Percentiles rank a stretch among this genome's conserved stretches.
Evolutionary conservation across 2,329 filamentous ascomycete genomes (phyloP).

Genomic region (Cucurbitaria berberidis): DNA sequence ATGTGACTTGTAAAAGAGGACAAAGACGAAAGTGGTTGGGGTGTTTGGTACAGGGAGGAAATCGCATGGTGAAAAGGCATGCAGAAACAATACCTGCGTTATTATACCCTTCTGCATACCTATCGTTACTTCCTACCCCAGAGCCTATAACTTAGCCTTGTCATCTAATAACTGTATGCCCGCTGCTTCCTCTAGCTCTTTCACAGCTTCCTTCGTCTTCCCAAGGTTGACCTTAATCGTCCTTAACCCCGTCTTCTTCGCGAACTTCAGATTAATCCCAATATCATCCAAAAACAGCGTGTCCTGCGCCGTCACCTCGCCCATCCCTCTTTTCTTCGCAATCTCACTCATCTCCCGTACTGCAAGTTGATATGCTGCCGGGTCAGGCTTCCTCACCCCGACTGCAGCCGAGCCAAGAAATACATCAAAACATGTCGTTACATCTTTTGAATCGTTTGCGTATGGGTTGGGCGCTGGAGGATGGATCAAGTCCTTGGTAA

Average conservation of each 20-base stretch:
- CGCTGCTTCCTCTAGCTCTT: conserved; percentile 76
- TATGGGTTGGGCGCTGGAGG: conserved; percentile 25
- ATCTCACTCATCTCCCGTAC: conserved; percentile 69
- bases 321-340: conserved; percentile 60
- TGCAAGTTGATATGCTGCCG: conserved; percentile 78
- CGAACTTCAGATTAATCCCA: conserved; percentile 87
- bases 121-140: background rate
- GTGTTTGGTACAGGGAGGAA: too few species aligned
- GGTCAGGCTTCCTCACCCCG: conserved; percentile 86
- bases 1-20: background rate
- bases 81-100: background rate
- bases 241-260: conserved; percentile 72
- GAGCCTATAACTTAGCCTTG: conserved; percentile 32
- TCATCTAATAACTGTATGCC: conserved; percentile 67
- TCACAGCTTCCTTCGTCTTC: conserved; percentile 78
- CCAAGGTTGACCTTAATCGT: conserved; percentile 88
- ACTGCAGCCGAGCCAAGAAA: conserved; percentile 88
- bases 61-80: background rate
- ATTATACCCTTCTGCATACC: background rate
- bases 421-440: conserved; percentile 77
- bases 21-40: too few species aligned
- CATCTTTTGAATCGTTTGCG: conserved; percentile 51
- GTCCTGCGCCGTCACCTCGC: conserved; percentile 66
- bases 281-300: conserved; percentile 93
- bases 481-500: conserved; percentile 45